Base-by-base conservation (phyloP, 495 filamentous ascomycete genomes). In the Apiosordaria backusii region DNA sequence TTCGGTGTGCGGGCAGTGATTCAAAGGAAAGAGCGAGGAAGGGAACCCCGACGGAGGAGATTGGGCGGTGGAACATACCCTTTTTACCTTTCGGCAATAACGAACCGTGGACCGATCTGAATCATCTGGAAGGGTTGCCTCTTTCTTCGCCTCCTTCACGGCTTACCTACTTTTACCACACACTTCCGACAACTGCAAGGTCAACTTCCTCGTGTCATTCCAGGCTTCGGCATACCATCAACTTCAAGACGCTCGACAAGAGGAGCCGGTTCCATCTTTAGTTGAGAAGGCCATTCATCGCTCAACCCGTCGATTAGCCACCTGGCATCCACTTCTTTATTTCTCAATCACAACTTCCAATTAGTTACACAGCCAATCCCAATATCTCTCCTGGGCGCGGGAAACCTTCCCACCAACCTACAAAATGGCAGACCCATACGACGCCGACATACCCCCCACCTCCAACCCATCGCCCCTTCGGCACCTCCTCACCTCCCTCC, bases 401-500 rank as follows among this genome's bases (percentile, higher is more conserved):
- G 9, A 13, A 45, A 15, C 35, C 35, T 2, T 3, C 35, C 35
- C 35, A 45, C n/a, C n/a, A 45, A 45, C 10, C 5, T n/a, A 25
- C 60, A 54, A 50, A 27, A 76, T 76, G 69, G 40, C 62, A 9
- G 57, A 69, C 61, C 69, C 65, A 24, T 63, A 65, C 66, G 66
- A 70, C 59, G 35, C 29, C 35, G 57, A 60, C 50, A 25, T 61
- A 53, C 63, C 64, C 35, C 5, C 35, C 3, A 45, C 10, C 5
- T n/a, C n/a, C n/a, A n/a, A n/a, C n/a, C n/a, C n/a, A n/a, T 23
- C 55, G 18, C 50, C 58, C 25, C 13, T 65, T 25, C 62, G 65
- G 19, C 64, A 68, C 22, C 66, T 67, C 35, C 70, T 79, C n/a
- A 53, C 68, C 13, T 72, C 68, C 52, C 74, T 86, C 24, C 81